Base-by-base conservation (phyloP, 148 eudicot species). In the Talinum fruticosum region DNA sequence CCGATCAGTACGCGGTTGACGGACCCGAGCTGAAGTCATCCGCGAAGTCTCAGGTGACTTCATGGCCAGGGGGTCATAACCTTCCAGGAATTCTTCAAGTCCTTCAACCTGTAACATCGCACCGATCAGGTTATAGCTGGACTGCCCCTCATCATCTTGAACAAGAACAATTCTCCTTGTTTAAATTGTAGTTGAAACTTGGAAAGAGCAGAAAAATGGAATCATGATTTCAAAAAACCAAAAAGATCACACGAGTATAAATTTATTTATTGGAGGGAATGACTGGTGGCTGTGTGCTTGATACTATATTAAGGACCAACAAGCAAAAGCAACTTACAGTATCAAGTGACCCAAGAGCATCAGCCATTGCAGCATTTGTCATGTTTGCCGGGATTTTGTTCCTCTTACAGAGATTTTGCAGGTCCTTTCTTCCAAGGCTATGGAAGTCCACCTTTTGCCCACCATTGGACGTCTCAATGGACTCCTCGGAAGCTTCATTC, bases 361-460 rank as follows among this genome's bases (percentile, higher is more conserved):
- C 91, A 28, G 89, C 88, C 97, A 92, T 92, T 75, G 97, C 92
- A 71, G 89, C 82, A 74, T 89, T 92, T 76, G 92, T 90, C 34
- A 81, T 70, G 78, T 92, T 92, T 18, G 97, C 97, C 0, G 94
- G 97, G 47, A 89, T 90, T 49, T 89, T 90, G 86, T 92, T 92
- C 86, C 41, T 88, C 88, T 92, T 92, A 85, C 94, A 92, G 2
- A 92, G 84, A 49, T 80, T 76, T 79, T 92, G 97, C 53, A 92
- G 88, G 51, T 90, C 90, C 85, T 82, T 90, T 78, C 97, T 89
- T 10, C 79, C 23, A 34, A 92, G 86, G 78, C 77, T 86, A 38
- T 90, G 86, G 82, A 87, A 92, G 79, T 92, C 92, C 83, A 90
- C 72, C 72, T 78, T 76, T 45, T 34, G 59, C 59, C 23, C 29